Conservation (phyloP, 2,329 filamentous ascomycete genomes). For the Ploettnerulaceae sp. region DNA sequence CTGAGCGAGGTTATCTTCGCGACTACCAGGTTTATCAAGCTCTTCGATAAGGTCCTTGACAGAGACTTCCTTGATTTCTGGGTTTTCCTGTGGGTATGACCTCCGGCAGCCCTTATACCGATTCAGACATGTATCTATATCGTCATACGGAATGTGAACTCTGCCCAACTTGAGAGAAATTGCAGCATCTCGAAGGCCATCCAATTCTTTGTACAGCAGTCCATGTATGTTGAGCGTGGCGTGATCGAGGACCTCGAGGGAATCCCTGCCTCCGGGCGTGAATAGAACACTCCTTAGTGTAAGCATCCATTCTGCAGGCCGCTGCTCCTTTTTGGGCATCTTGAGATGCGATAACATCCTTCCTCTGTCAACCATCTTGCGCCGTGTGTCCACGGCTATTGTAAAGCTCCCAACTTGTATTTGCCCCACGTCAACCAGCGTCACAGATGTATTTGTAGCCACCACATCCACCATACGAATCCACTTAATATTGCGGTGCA, state of each 20-base stretch:
- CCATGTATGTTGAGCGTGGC: slow-evolving; percentile 88
- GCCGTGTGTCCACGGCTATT: slow-evolving; percentile 82
- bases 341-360: slow-evolving; percentile 81
- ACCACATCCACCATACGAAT: slow-evolving; percentile 85
- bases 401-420: slow-evolving; percentile 81
- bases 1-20: slow-evolving; percentile 64
- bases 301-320: slow-evolving; percentile 91
- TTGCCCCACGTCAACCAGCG: slow-evolving; percentile 75
- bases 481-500: slow-evolving; percentile 86
- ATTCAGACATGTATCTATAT: slow-evolving; percentile 61
- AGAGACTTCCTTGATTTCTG: slow-evolving; percentile 55
- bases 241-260: slow-evolving; percentile 83
- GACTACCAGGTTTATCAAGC: slow-evolving; percentile 56
- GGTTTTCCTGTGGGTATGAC: slow-evolving; percentile 25
- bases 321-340: slow-evolving; percentile 55
- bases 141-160: slow-evolving; percentile 85
- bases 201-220: slow-evolving; percentile 75
- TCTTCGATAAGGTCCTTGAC: slow-evolving; percentile 73
- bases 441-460: slow-evolving; percentile 72
- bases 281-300: slow-evolving; percentile 82
- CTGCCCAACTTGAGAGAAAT: slow-evolving; percentile 87
- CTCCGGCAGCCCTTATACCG: slow-evolving; percentile 46
- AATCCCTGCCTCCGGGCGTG: slow-evolving; percentile 76
- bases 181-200: slow-evolving; percentile 84
- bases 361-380: slow-evolving; percentile 85